Conservation (phyloP, 2,329 filamentous ascomycete species). For the Orbilia brochopaga region DNA sequence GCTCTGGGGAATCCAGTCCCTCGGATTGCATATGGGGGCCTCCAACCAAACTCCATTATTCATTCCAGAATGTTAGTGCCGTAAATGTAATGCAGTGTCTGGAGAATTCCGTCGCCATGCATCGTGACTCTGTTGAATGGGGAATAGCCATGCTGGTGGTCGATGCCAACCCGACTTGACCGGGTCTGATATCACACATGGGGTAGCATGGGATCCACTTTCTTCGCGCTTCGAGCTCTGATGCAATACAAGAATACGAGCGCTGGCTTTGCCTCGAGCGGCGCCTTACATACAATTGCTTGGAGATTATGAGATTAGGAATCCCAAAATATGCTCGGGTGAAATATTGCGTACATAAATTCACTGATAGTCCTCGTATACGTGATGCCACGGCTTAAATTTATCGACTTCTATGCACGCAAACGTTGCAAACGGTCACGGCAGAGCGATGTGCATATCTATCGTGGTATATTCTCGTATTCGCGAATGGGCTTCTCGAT, state of each 20-base stretch:
- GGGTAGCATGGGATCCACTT: not conserved
- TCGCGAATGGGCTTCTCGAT: not conserved
- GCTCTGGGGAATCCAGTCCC: constrained; percentile 19
- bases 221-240: not conserved
- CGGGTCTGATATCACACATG: constrained; percentile 9
- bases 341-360: too few relatives aligned
- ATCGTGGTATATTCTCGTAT: constrained; percentile 22
- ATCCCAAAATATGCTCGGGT: not conserved
- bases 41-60: constrained; percentile 1
- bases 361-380: too few relatives aligned
- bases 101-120: not conserved
- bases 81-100: not conserved
- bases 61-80: not conserved
- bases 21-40: constrained; percentile 2
- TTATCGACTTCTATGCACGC: constrained; percentile 3
- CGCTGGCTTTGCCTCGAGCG: constrained; percentile 11
- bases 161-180: constrained; percentile 43
- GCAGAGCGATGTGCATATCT: constrained; percentile 8
- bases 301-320: too few relatives aligned
- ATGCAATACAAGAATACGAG: constrained; percentile 1
- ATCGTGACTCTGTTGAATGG: not conserved
- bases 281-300: constrained; percentile 4
- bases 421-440: not conserved
- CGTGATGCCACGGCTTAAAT: too few relatives aligned
- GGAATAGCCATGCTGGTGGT: constrained; percentile 22